Evolutionary conservation across 805 yeast genomes (phyloP), one percentile per base, ranked within the genome.

Genomic region (Tetrapisispora taiwanensis): DNA sequence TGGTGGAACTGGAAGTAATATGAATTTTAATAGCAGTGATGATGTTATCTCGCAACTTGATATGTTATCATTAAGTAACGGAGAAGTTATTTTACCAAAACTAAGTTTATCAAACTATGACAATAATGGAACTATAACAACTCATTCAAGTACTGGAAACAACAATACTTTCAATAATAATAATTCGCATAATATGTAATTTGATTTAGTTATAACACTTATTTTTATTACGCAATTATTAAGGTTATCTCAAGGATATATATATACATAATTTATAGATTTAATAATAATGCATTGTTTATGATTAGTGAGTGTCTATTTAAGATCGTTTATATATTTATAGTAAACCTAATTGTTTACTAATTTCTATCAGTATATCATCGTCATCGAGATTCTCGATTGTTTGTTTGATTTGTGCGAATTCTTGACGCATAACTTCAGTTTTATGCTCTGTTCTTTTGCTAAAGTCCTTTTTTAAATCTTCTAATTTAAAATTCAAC

Each of bases 381-480:
- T 51, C 54, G 27, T 53, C 49, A 28, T 52, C 49, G 13, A 55
- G 34, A 10, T 39, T 38, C 7, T 47, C 37, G 7, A 56, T 39
- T 10, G 22, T 36, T 8, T 38, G 35, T 33, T 37, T 52, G 3
- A 46, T 39, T 7, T 42, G 43, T 19, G 48, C 42, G 45, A 59
- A 59, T 17, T 53, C 44, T n/a, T 46, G 50, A 46, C 63, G 67
- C 14, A 78, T 52, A 10, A 56, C 50, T 17, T 61, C 54, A 17
- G 82, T 52, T 4, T 87, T 86, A 27, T 67, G 58, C 24, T 69
- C 66, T 35, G 75, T 72, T 46, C 79, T 79, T 1, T 52, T 55
- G 36, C 67, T 70, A 52, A 79, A 74, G 14, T 67, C 66, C 15
- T 62, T 54, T 18, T 79, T 60, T 68, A 83, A 70, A 28, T 59